These are phyloP conservation scores for Populus tomentosa DNA, from an alignment of 441 rosid genomes.

Conservation along the genomic window DNA sequence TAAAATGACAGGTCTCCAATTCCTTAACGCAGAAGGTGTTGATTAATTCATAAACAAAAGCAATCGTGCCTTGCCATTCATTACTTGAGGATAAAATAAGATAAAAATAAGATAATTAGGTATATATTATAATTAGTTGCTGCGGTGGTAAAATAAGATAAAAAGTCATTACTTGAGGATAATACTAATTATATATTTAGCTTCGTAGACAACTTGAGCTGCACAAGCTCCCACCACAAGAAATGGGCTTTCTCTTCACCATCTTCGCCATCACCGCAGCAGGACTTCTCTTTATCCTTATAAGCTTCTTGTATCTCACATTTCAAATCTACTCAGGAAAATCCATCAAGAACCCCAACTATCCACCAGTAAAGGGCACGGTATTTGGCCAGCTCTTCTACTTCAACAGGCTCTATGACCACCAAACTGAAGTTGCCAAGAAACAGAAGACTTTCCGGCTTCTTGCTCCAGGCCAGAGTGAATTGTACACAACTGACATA, in stretches of 20 bases:
- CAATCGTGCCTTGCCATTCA: too few species aligned
- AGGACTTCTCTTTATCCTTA: conserved; percentile 17
- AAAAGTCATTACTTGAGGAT: too few species aligned
- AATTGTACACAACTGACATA: conserved; percentile 51
- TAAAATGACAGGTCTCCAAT: too few species aligned
- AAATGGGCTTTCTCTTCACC: conserved; percentile 30
- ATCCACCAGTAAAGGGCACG: conserved; percentile 58
- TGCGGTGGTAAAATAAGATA: too few species aligned
- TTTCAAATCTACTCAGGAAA: conserved; percentile 43
- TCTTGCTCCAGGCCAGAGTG: conserved; percentile 36
- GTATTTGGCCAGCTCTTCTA: conserved; percentile 42
- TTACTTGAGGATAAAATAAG: too few species aligned
- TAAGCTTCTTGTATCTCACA: conserved; percentile 13
- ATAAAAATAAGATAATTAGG: too few species aligned
- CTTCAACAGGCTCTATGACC: conserved; percentile 49
- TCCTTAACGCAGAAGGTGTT: too few species aligned
- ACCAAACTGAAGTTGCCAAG: conserved; percentile 41
- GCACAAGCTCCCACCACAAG: not conserved
- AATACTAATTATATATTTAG: not conserved
- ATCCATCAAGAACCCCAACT: conserved; percentile 35
- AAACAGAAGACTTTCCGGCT: conserved; percentile 48
- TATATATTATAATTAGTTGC: too few species aligned
- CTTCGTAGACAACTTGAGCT: not conserved
- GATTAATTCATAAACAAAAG: too few species aligned
- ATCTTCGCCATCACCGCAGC: conserved; percentile 20